Conservation (phyloP, 768 basidiomycete genomes). For the Imleria badia region DNA sequence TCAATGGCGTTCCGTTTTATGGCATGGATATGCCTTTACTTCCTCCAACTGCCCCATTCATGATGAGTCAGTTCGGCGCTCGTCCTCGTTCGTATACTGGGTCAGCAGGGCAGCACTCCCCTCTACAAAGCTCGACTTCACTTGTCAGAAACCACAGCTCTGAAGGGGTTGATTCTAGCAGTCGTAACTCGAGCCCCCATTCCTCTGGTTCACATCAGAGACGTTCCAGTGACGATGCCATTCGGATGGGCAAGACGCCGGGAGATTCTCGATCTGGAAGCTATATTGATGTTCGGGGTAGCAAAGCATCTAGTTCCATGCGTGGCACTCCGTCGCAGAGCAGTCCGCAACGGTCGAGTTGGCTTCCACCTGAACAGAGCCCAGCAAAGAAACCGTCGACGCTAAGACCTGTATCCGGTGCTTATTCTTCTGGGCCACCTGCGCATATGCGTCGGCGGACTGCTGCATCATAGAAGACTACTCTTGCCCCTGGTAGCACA, state of each 20-base stretch:
- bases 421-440: conserved; percentile 13
- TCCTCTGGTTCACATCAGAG: conserved; percentile 27
- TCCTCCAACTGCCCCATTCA: conserved; percentile 74
- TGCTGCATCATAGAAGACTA: conserved; percentile 19
- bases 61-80: conserved; percentile 57
- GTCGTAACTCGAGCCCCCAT: conserved; percentile 19
- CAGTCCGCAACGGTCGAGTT: conserved; percentile 24
- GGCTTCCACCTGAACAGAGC: conserved; percentile 21
- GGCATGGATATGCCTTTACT: conserved; percentile 66
- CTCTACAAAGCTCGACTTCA: conserved; percentile 20
- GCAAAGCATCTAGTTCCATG: conserved; percentile 8
- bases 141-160: conserved; percentile 27
- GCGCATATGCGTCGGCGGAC: conserved; percentile 18
- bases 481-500: not conserved
- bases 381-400: conserved; percentile 12
- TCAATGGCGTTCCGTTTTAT: conserved; percentile 42
- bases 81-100: conserved; percentile 38
- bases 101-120: conserved; percentile 32
- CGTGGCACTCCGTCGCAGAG: conserved; percentile 10
- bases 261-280: conserved; percentile 17
- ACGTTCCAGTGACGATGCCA: conserved; percentile 33
- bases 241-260: conserved; percentile 8
- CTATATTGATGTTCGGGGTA: conserved; percentile 15
- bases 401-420: conserved; percentile 16
- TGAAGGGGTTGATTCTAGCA: conserved; percentile 18